Evolutionary conservation across 106 monocot species (phyloP).

Genomic region (Dioscorea dumetorum): DNA sequence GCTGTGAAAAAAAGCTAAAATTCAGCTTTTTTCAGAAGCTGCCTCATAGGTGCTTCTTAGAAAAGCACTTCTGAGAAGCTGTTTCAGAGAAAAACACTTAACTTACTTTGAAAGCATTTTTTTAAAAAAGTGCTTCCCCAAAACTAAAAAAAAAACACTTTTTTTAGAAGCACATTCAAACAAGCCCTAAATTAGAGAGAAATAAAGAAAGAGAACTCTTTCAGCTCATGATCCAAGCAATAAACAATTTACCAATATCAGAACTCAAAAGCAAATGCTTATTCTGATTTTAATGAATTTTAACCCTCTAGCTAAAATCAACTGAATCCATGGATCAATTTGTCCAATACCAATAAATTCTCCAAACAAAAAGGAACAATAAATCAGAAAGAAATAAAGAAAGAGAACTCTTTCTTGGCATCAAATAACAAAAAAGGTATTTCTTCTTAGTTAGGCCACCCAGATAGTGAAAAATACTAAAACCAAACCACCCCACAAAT

Average conservation of each 20-base stretch:
- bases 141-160: no score
- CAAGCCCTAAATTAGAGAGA: no score
- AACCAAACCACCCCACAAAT: constrained; percentile 9
- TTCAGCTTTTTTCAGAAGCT: no score
- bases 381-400: neutral
- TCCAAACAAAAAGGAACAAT: neutral
- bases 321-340: neutral
- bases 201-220: no score
- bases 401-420: constrained; percentile 11
- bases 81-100: no score
- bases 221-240: neutral
- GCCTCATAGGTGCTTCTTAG: no score
- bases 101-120: no score
- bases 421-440: constrained; percentile 35
- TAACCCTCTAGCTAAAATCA: neutral
- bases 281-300: neutral
- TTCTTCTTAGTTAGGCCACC: constrained; percentile 30
- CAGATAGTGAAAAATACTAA: constrained; percentile 35
- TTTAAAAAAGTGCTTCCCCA: no score
- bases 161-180: no score
- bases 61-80: no score
- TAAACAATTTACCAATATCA: no score
- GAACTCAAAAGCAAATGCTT: neutral
- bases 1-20: no score
- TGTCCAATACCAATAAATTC: neutral